Evolutionary conservation across 768 basidiomycete genomes (phyloP).

Genomic region (Cytidiella melzeri): DNA sequence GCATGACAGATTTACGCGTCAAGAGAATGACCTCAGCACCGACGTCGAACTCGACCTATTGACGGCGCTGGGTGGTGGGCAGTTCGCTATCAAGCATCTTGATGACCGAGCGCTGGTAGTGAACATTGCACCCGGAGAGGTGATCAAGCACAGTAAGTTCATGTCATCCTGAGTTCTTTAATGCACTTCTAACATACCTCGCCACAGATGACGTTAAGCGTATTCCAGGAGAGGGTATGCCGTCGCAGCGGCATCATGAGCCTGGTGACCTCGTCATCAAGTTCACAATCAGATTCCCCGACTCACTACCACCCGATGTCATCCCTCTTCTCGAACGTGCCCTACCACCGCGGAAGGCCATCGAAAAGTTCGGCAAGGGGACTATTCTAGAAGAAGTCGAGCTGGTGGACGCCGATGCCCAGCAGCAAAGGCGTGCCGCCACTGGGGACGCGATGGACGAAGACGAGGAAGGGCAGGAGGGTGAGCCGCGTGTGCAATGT

Average conservation of each 20-base stretch:
- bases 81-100: conserved; percentile 84
- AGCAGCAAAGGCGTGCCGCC: conserved; percentile 45
- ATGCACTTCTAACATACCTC: conserved; percentile 7
- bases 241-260: conserved; percentile 96
- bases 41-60: conserved; percentile 92
- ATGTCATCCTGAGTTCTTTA: background rate
- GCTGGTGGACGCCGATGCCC: conserved; percentile 72
- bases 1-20: conserved; percentile 82
- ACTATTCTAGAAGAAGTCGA: conserved; percentile 77
- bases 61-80: conserved; percentile 89
- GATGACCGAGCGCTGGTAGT: conserved; percentile 88
- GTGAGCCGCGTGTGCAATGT: conserved; percentile 92
- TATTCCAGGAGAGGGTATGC: conserved; percentile 95
- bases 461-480: conserved; percentile 49
- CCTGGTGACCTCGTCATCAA: conserved; percentile 89
- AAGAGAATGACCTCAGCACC: conserved; percentile 79
- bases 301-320: conserved; percentile 57
- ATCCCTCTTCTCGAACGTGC: conserved; percentile 78
- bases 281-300: conserved; percentile 86
- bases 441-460: conserved; percentile 89
- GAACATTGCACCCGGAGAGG: conserved; percentile 80
- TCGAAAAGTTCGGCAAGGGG: conserved; percentile 64
- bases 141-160: conserved; percentile 84
- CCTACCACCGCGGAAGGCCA: conserved; percentile 67
- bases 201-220: conserved; percentile 78